These are phyloP conservation scores for Corymbia maculata DNA, from an alignment of 345 rosid genomes.

Conservation along the genomic window DNA sequence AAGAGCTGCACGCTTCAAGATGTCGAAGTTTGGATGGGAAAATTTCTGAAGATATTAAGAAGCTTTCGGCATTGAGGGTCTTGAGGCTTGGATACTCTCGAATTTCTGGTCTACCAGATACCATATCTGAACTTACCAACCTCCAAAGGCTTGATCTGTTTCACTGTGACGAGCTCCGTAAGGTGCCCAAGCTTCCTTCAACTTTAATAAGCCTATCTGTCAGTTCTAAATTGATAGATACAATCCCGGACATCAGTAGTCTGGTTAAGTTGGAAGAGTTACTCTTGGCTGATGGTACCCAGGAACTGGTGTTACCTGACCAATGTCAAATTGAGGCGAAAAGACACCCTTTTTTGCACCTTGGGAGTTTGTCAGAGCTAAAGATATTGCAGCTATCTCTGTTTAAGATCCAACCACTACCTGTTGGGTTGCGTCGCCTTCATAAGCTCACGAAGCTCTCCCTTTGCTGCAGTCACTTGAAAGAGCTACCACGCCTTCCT, in stretches of 20 bases:
- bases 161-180: background rate
- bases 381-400: background rate
- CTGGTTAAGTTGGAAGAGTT: background rate
- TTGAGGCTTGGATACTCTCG: background rate
- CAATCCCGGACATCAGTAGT: background rate
- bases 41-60: background rate
- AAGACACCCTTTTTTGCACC: fast-evolving
- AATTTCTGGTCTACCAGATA: background rate
- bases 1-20: background rate
- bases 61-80: background rate
- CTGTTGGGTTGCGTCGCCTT: background rate
- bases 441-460: background rate
- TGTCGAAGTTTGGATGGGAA: background rate
- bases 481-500: background rate
- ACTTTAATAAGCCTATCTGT: background rate
- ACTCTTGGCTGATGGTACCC: background rate
- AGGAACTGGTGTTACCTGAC: background rate
- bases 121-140: background rate
- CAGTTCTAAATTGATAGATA: background rate
- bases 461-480: background rate
- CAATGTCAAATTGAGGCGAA: background rate
- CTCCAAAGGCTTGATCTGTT: background rate
- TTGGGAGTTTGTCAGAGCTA: background rate
- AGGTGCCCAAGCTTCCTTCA: background rate
- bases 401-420: background rate